Conservation (phyloP, 257 asterid species). For the Sherardia arvensis region DNA sequence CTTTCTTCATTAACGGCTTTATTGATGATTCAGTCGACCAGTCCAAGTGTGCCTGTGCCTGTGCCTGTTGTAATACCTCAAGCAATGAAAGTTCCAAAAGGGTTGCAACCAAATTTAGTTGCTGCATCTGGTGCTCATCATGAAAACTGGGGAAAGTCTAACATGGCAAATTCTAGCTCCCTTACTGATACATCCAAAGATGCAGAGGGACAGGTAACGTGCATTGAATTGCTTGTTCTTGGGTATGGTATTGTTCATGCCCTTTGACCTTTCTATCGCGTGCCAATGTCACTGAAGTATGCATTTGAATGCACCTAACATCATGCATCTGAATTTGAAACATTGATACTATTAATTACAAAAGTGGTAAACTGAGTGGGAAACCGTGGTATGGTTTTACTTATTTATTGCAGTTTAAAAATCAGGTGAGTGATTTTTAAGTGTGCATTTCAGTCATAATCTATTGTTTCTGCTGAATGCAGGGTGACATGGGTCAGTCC, state of each 20-base stretch:
- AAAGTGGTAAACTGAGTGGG: neutral
- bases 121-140: constrained; percentile 37
- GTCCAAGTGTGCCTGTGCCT: constrained; percentile 28
- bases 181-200: constrained; percentile 79
- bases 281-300: neutral
- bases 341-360: too few relatives aligned
- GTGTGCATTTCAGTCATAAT: constrained; percentile 1
- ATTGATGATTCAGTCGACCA: constrained; percentile 34
- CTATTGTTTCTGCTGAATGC: constrained; percentile 23
- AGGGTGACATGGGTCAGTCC: constrained; percentile 65
- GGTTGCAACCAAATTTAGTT: constrained; percentile 26
- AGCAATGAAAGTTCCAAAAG: constrained; percentile 34
- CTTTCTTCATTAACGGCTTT: constrained; percentile 1
- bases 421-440: neutral
- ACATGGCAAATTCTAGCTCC: constrained; percentile 72
- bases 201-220: constrained; percentile 52
- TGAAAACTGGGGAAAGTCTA: constrained; percentile 91
- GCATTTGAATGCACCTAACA: neutral
- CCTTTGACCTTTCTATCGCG: neutral
- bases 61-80: constrained; percentile 34
- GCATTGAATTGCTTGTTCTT: constrained; percentile 6
- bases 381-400: neutral
- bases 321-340: neutral
- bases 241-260: neutral
- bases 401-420: neutral